Evolutionary conservation across 805 yeast species (phyloP).

Genomic region (Kazachstania bromeliacearum): DNA sequence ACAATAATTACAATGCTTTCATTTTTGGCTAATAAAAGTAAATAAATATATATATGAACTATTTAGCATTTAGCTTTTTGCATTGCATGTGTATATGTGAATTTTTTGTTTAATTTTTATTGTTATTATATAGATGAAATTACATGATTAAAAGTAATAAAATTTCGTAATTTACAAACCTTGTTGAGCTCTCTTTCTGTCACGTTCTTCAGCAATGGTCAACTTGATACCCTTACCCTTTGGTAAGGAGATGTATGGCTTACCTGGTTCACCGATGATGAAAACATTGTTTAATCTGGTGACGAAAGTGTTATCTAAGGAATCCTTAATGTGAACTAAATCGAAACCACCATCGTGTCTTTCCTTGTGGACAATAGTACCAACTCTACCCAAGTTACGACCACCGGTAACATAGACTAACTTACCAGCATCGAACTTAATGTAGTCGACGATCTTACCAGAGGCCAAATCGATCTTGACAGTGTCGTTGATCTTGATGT

Average conservation of each 20-base stretch:
- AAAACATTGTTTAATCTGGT: conserved; percentile 91
- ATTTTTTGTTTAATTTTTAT: conserved; percentile 3
- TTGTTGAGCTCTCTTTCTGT: conserved; percentile 87
- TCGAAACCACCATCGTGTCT: conserved; percentile 98
- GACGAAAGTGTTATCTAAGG: conserved; percentile 89
- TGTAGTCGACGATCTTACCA: conserved; percentile 84
- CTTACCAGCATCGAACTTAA: conserved; percentile 89
- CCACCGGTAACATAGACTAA: conserved; percentile 94
- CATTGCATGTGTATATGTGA: not conserved
- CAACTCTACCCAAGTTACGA: conserved; percentile 97
- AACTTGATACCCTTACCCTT: conserved; percentile 99
- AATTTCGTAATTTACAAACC: conserved; percentile 36
- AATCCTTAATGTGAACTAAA: conserved; percentile 92
- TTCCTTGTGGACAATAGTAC: conserved; percentile 92
- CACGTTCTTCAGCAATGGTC: conserved; percentile 94
- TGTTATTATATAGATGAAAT: not conserved
- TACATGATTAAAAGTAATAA: not conserved
- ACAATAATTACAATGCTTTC: not conserved
- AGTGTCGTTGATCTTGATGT: conserved; percentile 93
- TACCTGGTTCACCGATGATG: conserved; percentile 91
- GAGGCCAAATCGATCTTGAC: conserved; percentile 94
- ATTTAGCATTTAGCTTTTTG: not conserved
- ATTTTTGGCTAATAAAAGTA: no score
- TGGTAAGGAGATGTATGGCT: conserved; percentile 91
- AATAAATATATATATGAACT: not conserved